Evolutionary conservation across 768 basidiomycete species (phyloP).

Genomic region (Collybiopsis luxurians): DNA sequence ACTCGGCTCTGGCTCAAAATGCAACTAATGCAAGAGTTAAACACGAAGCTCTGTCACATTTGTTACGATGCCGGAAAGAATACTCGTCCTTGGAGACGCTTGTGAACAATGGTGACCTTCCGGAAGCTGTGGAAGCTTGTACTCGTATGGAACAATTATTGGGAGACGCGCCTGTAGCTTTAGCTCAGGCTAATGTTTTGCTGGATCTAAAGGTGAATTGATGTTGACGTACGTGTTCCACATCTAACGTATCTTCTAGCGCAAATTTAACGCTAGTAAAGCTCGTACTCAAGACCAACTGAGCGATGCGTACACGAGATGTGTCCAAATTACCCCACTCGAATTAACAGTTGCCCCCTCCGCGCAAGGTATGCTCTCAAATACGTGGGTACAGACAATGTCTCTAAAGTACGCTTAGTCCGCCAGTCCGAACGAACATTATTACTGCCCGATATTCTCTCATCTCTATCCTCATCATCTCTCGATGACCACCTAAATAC

Average conservation of each 20-base stretch:
- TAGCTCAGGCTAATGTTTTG: slow-evolving; percentile 51
- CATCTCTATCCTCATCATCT: slow-evolving; percentile 54
- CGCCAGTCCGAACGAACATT: slow-evolving; percentile 51
- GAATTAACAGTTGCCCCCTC: slow-evolving; percentile 48
- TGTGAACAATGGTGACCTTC: slow-evolving; percentile 56
- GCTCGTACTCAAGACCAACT: slow-evolving; percentile 71
- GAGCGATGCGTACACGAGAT: slow-evolving; percentile 61
- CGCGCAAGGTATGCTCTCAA: slow-evolving; percentile 39
- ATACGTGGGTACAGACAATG: slow-evolving; percentile 1
- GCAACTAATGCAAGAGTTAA: slow-evolving; percentile 51
- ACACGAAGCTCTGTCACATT: slow-evolving; percentile 50
- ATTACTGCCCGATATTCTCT: slow-evolving; percentile 51
- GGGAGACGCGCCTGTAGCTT: slow-evolving; percentile 43
- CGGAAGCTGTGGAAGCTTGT: slow-evolving; percentile 55
- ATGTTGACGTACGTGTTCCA: slow-evolving; percentile 5
- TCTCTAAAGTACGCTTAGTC: slow-evolving; percentile 37
- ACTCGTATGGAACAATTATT: slow-evolving; percentile 42
- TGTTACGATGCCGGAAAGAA: slow-evolving; percentile 49
- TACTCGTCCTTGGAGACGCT: slow-evolving; percentile 43
- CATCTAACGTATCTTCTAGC: slow-evolving; percentile 33
- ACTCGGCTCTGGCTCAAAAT: slow-evolving; percentile 63
- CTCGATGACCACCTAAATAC: slow-evolving; percentile 55
- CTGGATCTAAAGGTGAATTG: slow-evolving; percentile 56
- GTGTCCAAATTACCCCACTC: slow-evolving; percentile 49
- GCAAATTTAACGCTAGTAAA: slow-evolving; percentile 48